These are phyloP conservation scores for Lolium rigidum DNA, from an alignment of 176 grass and related monocot species.

Conservation along the genomic window DNA sequence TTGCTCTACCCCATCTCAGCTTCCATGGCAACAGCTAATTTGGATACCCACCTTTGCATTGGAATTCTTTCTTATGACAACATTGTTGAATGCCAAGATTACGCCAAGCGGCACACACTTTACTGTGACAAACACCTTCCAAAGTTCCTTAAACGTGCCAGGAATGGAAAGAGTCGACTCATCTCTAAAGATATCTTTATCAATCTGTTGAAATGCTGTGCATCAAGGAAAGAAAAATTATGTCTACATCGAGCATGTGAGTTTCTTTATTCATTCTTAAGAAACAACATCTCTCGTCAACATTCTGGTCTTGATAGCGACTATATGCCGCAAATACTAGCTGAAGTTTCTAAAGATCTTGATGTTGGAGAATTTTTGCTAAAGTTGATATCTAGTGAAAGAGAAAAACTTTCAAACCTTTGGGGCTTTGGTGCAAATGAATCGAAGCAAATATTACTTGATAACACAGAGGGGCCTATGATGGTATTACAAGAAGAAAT, in stretches of 20 bases:
- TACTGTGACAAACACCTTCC: slow-evolving; percentile 96
- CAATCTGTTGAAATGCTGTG: slow-evolving; percentile 73
- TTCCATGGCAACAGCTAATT: slow-evolving; percentile 44
- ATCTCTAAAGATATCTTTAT: slow-evolving; percentile 96
- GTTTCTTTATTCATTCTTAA: slow-evolving; percentile 90
- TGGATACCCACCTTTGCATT: slow-evolving; percentile 62
- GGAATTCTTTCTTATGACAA: slow-evolving; percentile 54
- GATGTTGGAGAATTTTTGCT: slow-evolving; percentile 77
- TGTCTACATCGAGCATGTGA: slow-evolving; percentile 89
- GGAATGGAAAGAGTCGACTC: slow-evolving; percentile 90
- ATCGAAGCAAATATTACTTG: slow-evolving; percentile 55
- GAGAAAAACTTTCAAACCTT: slow-evolving; percentile 78
- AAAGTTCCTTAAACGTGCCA: slow-evolving; percentile 97
- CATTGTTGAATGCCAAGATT: slow-evolving; percentile 75
- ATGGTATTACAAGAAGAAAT: slow-evolving; percentile 38
- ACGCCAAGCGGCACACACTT: slow-evolving; percentile 79
- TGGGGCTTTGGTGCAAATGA: slow-evolving; percentile 69
- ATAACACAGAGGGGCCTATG: slow-evolving; percentile 41
- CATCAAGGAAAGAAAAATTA: slow-evolving; percentile 85
- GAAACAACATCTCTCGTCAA: slow-evolving; percentile 64
- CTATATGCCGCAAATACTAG: slow-evolving; percentile 62
- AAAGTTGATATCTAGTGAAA: slow-evolving; percentile 84
- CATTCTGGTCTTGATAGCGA: slow-evolving; percentile 57
- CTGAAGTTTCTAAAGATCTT: slow-evolving; percentile 67
- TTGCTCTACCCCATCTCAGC: slow-evolving; percentile 46